phyloP scores from a whole-genome alignment of 2,329 filamentous ascomycete species.

The Aspergillus chevalieri region DNA sequence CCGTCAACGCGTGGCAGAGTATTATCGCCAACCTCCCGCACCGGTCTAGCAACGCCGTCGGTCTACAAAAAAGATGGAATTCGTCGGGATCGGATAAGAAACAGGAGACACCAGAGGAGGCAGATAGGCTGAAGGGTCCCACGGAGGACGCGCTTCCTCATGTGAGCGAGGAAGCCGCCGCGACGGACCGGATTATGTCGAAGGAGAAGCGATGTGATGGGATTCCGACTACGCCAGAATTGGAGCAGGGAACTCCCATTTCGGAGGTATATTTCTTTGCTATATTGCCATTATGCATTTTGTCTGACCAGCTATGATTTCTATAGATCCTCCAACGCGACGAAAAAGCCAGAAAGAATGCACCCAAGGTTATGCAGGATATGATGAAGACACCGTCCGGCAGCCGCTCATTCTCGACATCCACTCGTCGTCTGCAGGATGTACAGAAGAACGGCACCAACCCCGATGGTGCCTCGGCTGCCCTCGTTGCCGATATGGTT shows the following conservation, averaged over 20 bases:
- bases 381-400: conserved; percentile 43
- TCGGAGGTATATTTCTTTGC: conserved; percentile 49
- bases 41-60: conserved; percentile 11
- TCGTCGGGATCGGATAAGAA: conserved; percentile 23
- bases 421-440: conserved; percentile 35
- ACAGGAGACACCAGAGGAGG: conserved; percentile 21
- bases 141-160: conserved; percentile 51
- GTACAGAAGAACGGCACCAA: conserved; percentile 14
- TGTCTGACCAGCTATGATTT: background rate
- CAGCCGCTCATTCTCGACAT: conserved; percentile 55
- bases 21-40: conserved; percentile 18
- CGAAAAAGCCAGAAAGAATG: conserved; percentile 54
- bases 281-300: background rate
- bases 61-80: conserved; percentile 27
- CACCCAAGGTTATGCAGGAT: conserved; percentile 62
- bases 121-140: conserved; percentile 34
- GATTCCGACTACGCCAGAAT: conserved; percentile 49
- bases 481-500: conserved; percentile 33
- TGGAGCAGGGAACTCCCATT: conserved; percentile 60
- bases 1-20: conserved; percentile 13
- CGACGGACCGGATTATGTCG: conserved; percentile 54
- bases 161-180: conserved; percentile 61
- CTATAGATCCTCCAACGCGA: conserved; percentile 59
- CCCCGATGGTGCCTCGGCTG: conserved; percentile 25
- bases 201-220: conserved; percentile 31